These are phyloP conservation scores for Trichophyton benhamiae DNA, from an alignment of 2,329 filamentous ascomycete genomes.

Conservation along the genomic window DNA sequence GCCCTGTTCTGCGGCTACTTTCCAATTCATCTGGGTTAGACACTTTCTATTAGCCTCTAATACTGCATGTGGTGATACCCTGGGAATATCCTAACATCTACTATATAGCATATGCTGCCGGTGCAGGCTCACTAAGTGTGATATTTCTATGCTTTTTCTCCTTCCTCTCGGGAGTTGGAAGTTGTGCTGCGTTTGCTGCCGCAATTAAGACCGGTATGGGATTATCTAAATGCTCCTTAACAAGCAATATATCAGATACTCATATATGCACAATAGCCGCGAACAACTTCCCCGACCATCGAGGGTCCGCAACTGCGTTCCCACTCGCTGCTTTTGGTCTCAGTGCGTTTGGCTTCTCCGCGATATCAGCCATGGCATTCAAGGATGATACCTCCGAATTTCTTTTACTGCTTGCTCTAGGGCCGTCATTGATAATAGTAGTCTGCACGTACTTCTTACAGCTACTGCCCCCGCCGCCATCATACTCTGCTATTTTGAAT, in stretches of 20 bases:
- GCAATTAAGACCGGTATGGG: slow-evolving; percentile 60
- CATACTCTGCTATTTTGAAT: slow-evolving; percentile 32
- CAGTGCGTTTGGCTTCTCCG: slow-evolving; percentile 92
- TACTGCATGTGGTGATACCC: slow-evolving; percentile 2
- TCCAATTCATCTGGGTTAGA: slow-evolving; percentile 53
- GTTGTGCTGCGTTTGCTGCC: slow-evolving; percentile 80
- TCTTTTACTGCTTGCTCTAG: slow-evolving; percentile 64
- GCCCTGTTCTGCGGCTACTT: slow-evolving; percentile 71
- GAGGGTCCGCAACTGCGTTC: slow-evolving; percentile 88
- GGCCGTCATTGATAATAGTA: slow-evolving; percentile 64
- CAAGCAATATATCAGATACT: too few relatives aligned
- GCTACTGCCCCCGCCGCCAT: slow-evolving; percentile 49
- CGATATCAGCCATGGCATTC: slow-evolving; percentile 62
- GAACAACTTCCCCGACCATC: slow-evolving; percentile 79
- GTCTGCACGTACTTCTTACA: slow-evolving; percentile 74
- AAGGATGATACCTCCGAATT: slow-evolving; percentile 73
- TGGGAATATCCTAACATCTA: neutral
- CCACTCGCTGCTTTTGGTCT: slow-evolving; percentile 85
- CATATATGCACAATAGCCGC: slow-evolving; percentile 43
- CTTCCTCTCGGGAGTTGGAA: slow-evolving; percentile 74
- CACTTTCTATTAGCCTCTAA: neutral
- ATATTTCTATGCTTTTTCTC: slow-evolving; percentile 64
- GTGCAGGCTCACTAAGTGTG: slow-evolving; percentile 45
- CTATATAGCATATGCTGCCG: slow-evolving; percentile 57
- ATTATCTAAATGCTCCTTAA: neutral